Base-by-base conservation (phyloP, 345 rosid genomes). In the Kandelia obovata region DNA sequence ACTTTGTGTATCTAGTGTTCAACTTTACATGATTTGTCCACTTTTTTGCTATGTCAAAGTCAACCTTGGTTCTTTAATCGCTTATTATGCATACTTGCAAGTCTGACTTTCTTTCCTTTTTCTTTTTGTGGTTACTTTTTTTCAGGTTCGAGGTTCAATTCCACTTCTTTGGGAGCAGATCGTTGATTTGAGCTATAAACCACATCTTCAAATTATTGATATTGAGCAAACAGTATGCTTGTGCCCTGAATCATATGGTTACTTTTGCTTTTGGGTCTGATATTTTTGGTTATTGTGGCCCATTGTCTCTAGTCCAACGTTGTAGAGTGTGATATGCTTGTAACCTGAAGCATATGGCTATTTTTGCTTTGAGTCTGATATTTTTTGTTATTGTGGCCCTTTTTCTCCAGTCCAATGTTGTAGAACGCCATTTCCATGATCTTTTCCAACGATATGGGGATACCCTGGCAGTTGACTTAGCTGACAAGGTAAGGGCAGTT, bases 141-240 rank as follows among this genome's bases (percentile, higher is more conserved):
- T 73, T 56, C 87, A 94, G 98, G 76, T 89, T 66, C 92, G 98
- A 68, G 98, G 98, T 69, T 94, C 98, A 43, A 87, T 94, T 77
- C 98, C 98, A 63, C 89, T 94, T 72, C 92, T 94, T 28, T 94
- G 98, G 98, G 98, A 94, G 86, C 98, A 94, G 80, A 94, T 91
- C 69, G 98, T 91, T 71, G 98, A 94, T 80, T 85, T 94, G 82
- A 94, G 96, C 86, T 94, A 91, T 69, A 91, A 89, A 76, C 98
- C 98, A 75, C 81, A 19, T 43, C 92, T 94, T 70, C 86, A 69
- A 62, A 80, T 94, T 67, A 89, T 91, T 73, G 71, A 82, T 53
- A 76, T 85, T 52, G 97, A 88, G 68, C 85, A 88, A 57, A 87
- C 76, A 71, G 98, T 94, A 88, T 16, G 70, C 63, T 69, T 58